These are phyloP conservation scores for Trichoderma sp. DNA, from an alignment of 2,329 filamentous ascomycete species.

Conservation along the genomic window DNA sequence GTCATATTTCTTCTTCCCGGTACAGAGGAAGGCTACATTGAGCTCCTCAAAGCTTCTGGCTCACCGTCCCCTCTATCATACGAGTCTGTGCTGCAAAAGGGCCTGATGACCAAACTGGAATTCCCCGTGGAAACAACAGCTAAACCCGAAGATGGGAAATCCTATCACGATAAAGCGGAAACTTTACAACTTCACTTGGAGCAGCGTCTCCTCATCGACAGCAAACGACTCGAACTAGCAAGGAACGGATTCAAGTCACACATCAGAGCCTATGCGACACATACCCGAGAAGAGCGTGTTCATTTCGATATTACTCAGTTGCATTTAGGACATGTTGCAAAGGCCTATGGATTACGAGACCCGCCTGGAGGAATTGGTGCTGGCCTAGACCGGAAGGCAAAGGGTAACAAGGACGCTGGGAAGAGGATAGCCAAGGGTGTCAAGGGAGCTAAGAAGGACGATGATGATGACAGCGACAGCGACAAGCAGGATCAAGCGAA, in stretches of 20 bases:
- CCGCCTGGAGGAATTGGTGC: slow-evolving; percentile 79
- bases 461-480: slow-evolving; percentile 42
- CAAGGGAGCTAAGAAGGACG: slow-evolving; percentile 19
- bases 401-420: slow-evolving; percentile 26
- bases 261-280: slow-evolving; percentile 91
- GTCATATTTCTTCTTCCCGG: slow-evolving; percentile 89
- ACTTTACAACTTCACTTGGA: slow-evolving; percentile 61
- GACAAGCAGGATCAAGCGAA: slow-evolving; percentile 33
- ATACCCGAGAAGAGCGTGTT: slow-evolving; percentile 78
- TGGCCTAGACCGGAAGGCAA: slow-evolving; percentile 51
- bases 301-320: slow-evolving; percentile 92
- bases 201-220: slow-evolving; percentile 60
- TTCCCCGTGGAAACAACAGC: slow-evolving; percentile 70
- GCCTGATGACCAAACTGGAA: slow-evolving; percentile 61
- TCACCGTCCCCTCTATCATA: slow-evolving; percentile 53
- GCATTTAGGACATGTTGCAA: slow-evolving; percentile 90
- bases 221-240: slow-evolving; percentile 74
- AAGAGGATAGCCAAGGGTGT: slow-evolving; percentile 28
- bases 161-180: slow-evolving; percentile 55
- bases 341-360: slow-evolving; percentile 88
- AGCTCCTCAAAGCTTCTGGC: slow-evolving; percentile 60
- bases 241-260: slow-evolving; percentile 88
- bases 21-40: slow-evolving; percentile 87
- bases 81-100: slow-evolving; percentile 62
- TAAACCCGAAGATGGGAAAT: slow-evolving; percentile 43